A percentile compares a stretch with the other conserved stretches of the same genome.
phyloP scores from a whole-genome alignment of 2,329 filamentous ascomycete species.

The Penicillium sp. region DNA sequence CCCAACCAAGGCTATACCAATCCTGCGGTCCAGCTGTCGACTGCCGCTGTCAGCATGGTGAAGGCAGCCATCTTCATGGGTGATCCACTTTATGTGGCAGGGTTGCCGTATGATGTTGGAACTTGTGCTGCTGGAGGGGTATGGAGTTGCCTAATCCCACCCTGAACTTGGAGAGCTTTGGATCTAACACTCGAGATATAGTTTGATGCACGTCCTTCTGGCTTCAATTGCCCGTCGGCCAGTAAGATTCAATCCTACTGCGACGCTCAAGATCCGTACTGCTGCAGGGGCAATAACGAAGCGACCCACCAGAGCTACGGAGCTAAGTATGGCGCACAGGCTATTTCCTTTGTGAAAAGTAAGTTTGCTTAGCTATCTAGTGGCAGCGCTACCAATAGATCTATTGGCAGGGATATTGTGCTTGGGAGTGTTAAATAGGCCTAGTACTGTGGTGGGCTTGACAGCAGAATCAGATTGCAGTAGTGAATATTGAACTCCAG shows the following conservation, averaged over 20 bases:
- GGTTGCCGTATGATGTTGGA: constrained; percentile 60
- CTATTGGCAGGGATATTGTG: neutral
- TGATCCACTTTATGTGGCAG: constrained; percentile 57
- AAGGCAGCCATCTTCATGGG: constrained; percentile 67
- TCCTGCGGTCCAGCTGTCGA: constrained; percentile 45
- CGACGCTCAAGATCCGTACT: constrained; percentile 63
- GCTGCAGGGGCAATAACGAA: constrained; percentile 62
- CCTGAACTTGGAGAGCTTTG: neutral
- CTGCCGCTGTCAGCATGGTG: constrained; percentile 53
- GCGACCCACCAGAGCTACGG: constrained; percentile 63
- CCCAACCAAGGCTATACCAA: constrained; percentile 47
- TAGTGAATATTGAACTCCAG: neutral
- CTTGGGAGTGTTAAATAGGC: neutral
- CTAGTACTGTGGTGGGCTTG: neutral
- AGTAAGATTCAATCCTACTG: constrained; percentile 64
- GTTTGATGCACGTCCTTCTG: constrained; percentile 60
- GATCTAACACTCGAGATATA: constrained; percentile 27
- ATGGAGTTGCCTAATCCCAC: constrained; percentile 34
- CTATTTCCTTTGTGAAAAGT: constrained; percentile 58
- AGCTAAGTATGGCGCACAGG: constrained; percentile 58
- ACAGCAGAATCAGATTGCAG: no score
- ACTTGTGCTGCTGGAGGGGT: constrained; percentile 60
- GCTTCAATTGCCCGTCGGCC: constrained; percentile 57
- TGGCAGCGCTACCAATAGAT: neutral
- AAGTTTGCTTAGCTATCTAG: constrained; percentile 11